A percentile compares a stretch with the other conserved stretches of the same genome.
phyloP scores from a whole-genome alignment of 2,329 filamentous ascomycete species.

The Aspergillus eucalypticola region DNA sequence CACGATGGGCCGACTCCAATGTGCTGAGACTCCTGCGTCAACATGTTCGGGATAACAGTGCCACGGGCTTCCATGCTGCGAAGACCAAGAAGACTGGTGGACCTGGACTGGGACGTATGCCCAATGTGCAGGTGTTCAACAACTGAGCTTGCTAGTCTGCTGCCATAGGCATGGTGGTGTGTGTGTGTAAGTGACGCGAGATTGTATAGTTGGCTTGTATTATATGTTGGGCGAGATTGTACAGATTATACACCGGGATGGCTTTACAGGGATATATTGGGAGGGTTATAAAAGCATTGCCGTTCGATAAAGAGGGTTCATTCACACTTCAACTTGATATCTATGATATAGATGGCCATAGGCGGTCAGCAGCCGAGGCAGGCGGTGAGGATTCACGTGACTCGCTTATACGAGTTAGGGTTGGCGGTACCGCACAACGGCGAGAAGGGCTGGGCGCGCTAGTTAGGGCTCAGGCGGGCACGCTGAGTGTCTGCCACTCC shows the following conservation, averaged over 20 bases:
- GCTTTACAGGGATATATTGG: background rate
- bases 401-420: slow-evolving; percentile 37
- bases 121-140: slow-evolving; percentile 47
- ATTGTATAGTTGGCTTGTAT: background rate
- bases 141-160: slow-evolving; percentile 5
- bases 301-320: too few species aligned
- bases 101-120: slow-evolving; percentile 51
- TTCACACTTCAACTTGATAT: too few species aligned
- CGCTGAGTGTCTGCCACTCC: slow-evolving; percentile 32
- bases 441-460: slow-evolving; percentile 18
- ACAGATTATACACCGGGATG: too few species aligned
- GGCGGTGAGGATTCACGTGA: slow-evolving; percentile 25
- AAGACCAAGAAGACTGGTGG: slow-evolving; percentile 41
- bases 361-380: background rate
- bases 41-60: slow-evolving; percentile 75
- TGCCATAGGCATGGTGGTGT: too few species aligned
- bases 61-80: slow-evolving; percentile 44
- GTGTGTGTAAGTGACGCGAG: background rate
- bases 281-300: too few species aligned
- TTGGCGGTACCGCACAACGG: slow-evolving; percentile 26
- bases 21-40: slow-evolving; percentile 72
- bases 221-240: background rate
- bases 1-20: slow-evolving; percentile 80
- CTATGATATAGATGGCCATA: too few species aligned
- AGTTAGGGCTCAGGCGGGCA: slow-evolving; percentile 29